Evolutionary conservation across 2,329 filamentous ascomycete species (phyloP).

Genomic region (Cercospora brassicicola): DNA sequence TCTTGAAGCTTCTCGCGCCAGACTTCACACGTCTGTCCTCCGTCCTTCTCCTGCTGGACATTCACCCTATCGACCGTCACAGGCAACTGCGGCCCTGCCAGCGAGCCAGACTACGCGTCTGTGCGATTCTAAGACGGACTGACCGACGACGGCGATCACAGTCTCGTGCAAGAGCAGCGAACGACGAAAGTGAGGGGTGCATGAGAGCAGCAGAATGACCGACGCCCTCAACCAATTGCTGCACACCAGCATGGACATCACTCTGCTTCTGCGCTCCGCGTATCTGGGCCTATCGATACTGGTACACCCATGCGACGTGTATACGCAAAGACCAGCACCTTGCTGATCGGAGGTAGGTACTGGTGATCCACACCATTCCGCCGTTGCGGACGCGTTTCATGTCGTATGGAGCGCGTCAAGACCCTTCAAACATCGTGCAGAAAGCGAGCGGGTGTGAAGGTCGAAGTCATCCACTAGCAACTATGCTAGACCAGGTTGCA

Average conservation of each 20-base stretch:
- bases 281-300: constrained; percentile 25
- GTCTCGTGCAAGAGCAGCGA: neutral
- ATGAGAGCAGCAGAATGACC: constrained; percentile 3
- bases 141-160: neutral
- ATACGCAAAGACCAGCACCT: neutral
- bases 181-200: constrained; percentile 5
- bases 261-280: constrained; percentile 21
- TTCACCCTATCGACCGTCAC: neutral
- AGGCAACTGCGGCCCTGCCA: neutral
- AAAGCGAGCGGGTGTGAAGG: neutral
- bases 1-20: neutral
- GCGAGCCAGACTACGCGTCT: neutral
- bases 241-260: constrained; percentile 10
- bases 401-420: constrained; percentile 57
- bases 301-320: constrained; percentile 22
- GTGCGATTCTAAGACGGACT: neutral
- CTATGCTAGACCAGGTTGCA: constrained; percentile 49
- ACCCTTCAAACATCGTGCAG: constrained; percentile 20
- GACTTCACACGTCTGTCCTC: neutral
- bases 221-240: constrained; percentile 1
- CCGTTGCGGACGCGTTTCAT: constrained; percentile 58
- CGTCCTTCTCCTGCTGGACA: neutral
- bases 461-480: neutral
- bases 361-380: constrained; percentile 54
- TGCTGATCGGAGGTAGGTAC: constrained; percentile 45